A percentile compares a stretch with the other conserved stretches of the same genome.
Evolutionary conservation across 352 stramenopile species (phyloP).

Genomic region (Phytopythium helicoides): DNA sequence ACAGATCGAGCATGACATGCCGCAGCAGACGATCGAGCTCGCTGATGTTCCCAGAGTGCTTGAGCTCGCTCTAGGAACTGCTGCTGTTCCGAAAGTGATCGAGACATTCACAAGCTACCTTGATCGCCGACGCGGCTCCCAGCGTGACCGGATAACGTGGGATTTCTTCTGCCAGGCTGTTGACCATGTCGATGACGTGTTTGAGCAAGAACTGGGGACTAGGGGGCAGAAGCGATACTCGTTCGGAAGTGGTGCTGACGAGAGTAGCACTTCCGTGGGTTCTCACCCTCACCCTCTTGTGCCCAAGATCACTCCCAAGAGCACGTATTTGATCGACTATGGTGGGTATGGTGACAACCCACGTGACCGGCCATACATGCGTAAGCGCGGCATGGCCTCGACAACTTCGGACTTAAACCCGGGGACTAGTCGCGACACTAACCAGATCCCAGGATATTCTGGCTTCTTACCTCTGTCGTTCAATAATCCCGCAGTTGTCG

Average conservation of each 20-base stretch:
- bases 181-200: slow-evolving; percentile 35
- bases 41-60: slow-evolving; percentile 46
- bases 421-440: slow-evolving; percentile 68
- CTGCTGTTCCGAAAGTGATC: slow-evolving; percentile 22
- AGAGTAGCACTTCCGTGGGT: slow-evolving; percentile 19
- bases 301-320: slow-evolving; percentile 56
- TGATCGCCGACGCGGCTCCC: slow-evolving; percentile 27
- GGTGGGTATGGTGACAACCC: slow-evolving; percentile 65
- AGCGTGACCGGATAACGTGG: slow-evolving; percentile 52
- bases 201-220: slow-evolving; percentile 31
- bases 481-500: slow-evolving; percentile 56
- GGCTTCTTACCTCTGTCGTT: slow-evolving; percentile 63
- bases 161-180: slow-evolving; percentile 37
- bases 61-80: slow-evolving; percentile 33
- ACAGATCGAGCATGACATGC: slow-evolving; percentile 12
- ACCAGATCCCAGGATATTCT: slow-evolving; percentile 78
- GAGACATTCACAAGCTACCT: slow-evolving; percentile 47
- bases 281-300: slow-evolving; percentile 31
- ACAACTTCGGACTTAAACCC: slow-evolving; percentile 71
- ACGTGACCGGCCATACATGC: slow-evolving; percentile 63
- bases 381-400: slow-evolving; percentile 74
- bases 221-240: slow-evolving; percentile 14
- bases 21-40: slow-evolving; percentile 39
- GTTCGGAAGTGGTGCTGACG: slow-evolving; percentile 12
- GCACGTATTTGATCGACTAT: slow-evolving; percentile 71